Percentiles rank a stretch among this genome's conserved stretches.
phyloP scores from a whole-genome alignment of 106 monocot genomes.

The Phalaenopsis aphrodite region DNA sequence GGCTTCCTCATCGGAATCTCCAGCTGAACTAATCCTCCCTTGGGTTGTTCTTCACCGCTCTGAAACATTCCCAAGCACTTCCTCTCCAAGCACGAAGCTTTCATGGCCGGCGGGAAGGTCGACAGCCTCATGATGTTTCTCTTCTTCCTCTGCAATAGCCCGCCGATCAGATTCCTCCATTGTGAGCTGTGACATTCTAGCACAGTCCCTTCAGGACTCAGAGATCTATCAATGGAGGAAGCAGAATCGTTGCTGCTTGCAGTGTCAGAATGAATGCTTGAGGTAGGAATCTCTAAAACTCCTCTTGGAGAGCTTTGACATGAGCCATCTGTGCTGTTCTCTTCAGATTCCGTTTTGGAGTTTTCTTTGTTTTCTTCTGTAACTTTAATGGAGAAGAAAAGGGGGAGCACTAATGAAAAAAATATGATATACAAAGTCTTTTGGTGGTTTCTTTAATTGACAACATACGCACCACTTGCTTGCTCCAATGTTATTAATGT shows the following conservation, averaged over 20 bases:
- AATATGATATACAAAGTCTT: neutral
- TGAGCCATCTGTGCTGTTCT: constrained; percentile 11
- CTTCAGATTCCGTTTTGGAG: constrained; percentile 12
- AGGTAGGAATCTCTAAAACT: constrained; percentile 28
- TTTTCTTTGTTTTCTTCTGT: constrained; percentile 15
- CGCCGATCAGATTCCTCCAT: constrained; percentile 57
- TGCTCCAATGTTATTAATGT: neutral
- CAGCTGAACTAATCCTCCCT: constrained; percentile 1
- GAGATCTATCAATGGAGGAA: constrained; percentile 9
- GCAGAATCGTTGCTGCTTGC: constrained; percentile 26
- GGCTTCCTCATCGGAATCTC: constrained; percentile 46
- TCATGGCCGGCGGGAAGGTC: constrained; percentile 35
- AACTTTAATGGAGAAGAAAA: neutral
- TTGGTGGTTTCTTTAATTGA: neutral
- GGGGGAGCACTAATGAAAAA: neutral
- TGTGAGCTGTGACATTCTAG: constrained; percentile 25
- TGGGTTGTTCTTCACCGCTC: constrained; percentile 13
- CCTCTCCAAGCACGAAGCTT: constrained; percentile 12
- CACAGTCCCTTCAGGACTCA: constrained; percentile 2
- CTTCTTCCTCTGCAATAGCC: constrained; percentile 46
- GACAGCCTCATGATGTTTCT: constrained; percentile 37
- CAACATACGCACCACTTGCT: neutral
- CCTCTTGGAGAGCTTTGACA: constrained; percentile 40
- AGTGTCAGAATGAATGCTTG: constrained; percentile 30
- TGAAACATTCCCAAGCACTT: constrained; percentile 5